A percentile compares a stretch with the other conserved stretches of the same genome.
Conservation (phyloP, 768 basidiomycete species). For the Psilocybe cyanescens region DNA sequence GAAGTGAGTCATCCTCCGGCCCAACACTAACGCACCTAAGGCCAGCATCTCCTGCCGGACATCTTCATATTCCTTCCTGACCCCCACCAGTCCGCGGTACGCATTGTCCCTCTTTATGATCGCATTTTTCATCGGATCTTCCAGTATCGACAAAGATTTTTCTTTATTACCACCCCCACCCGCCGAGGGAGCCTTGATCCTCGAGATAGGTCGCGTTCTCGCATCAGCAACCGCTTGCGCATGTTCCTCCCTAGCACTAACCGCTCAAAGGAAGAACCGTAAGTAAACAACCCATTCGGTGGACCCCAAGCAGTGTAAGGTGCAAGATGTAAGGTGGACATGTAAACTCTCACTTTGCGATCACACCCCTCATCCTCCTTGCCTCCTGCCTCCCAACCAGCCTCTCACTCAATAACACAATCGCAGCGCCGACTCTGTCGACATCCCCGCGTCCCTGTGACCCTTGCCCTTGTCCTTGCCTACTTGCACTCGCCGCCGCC, state of each 20-base stretch:
- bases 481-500: no score
- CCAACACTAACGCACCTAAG: background rate
- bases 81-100: slow-evolving; percentile 12
- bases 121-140: slow-evolving; percentile 15
- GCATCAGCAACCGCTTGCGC: background rate
- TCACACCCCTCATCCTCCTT: background rate
- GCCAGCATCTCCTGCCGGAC: slow-evolving; percentile 1
- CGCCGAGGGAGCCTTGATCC: slow-evolving; percentile 4
- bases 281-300: background rate
- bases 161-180: background rate
- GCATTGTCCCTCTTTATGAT: slow-evolving; percentile 7
- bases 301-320: background rate
- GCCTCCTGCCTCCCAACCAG: slow-evolving; percentile 17
- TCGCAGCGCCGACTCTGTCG: background rate
- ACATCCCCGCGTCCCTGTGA: no score
- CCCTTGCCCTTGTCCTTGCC: no score
- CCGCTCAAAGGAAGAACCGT: background rate
- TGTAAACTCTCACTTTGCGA: slow-evolving; percentile 5
- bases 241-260: background rate
- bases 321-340: background rate
- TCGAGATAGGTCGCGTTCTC: background rate
- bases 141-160: background rate
- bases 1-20: no score
- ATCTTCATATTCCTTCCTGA: slow-evolving; percentile 9
- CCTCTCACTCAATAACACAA: background rate